Evolutionary conservation across 2,329 filamentous ascomycete genomes (phyloP).

Genomic region (Cercospora nicotianae): DNA sequence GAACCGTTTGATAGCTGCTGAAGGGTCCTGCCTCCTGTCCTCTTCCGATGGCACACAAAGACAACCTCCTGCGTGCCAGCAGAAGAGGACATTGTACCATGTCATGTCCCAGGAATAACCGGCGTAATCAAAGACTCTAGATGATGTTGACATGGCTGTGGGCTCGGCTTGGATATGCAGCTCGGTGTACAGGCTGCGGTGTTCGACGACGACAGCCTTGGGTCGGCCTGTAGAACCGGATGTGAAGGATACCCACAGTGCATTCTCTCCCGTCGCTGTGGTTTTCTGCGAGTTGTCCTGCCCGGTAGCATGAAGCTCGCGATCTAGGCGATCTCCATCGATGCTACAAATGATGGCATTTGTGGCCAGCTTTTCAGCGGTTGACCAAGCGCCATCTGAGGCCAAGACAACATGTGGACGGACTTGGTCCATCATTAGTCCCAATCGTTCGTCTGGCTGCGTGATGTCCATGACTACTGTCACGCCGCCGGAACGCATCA

Average conservation of each 20-base stretch:
- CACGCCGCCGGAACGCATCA: slow-evolving; percentile 36
- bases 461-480: slow-evolving; percentile 27
- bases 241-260: slow-evolving; percentile 17
- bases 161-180: neutral
- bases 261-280: neutral
- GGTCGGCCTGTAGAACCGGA: slow-evolving; percentile 54
- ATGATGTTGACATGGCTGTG: neutral
- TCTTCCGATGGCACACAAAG: slow-evolving; percentile 3
- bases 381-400: neutral
- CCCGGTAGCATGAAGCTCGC: neutral
- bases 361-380: neutral
- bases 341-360: neutral
- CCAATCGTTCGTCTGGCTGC: slow-evolving; percentile 30
- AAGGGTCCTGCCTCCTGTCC: slow-evolving; percentile 6
- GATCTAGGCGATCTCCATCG: neutral
- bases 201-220: slow-evolving; percentile 24
- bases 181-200: slow-evolving; percentile 10
- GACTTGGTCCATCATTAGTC: slow-evolving; percentile 33
- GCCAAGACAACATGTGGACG: slow-evolving; percentile 22
- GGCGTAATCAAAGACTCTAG: slow-evolving; percentile 2
- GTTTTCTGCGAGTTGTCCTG: neutral
- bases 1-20: neutral
- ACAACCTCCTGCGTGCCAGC: slow-evolving; percentile 7
- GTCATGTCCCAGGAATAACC: slow-evolving; percentile 8
- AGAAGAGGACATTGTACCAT: slow-evolving; percentile 21